Evolutionary conservation across 1,284 basidiomycete genomes (phyloP), one percentile per base, ranked within the genome.

Genomic region (Rhodotorula sp.): DNA sequence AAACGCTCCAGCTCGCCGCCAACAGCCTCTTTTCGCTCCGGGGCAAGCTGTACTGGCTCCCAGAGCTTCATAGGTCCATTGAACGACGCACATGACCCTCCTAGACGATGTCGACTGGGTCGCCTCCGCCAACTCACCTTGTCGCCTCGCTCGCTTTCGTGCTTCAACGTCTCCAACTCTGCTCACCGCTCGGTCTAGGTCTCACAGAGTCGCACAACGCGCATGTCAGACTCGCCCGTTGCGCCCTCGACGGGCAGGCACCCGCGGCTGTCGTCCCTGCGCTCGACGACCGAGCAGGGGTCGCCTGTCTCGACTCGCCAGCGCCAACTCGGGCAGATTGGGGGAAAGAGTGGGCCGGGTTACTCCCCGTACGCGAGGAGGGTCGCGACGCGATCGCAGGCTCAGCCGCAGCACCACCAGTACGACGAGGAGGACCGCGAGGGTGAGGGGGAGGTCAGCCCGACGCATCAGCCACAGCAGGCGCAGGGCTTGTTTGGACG

Each of bases 351-450:
- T 0, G 73, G 73, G 2, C 71, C 66, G 7, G 71, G 73, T 1
- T 74, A 68, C 55, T 71, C 68, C 1, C 73, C 73, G 2, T 74
- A 74, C 58, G 73, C 71, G 5, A 52, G 73, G 17, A 32, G 70
- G 6, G 59, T 67, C 13, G 65, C 47, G n/a, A 19, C 66, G 9
- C 39, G 68, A 46, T 54, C 55, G 5, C 32, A 46, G 4, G 67
- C 66, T 7, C 47, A 59, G 55, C 44, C 20, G n/a, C 36, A 57
- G 24, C 36, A n/a, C 22, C 49, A 30, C 17, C 36, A 34, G 17
- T 24, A 53, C 34, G 36, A 44, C 46, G 55, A 24, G 34, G 49
- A 15, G 36, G 27, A 44, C 32, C 58, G 52, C 46, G 57, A 55
- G 27, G 47, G 52, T 54, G 29, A 54, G 27, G 10, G 20, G 15